Conservation (phyloP, 2,329 filamentous ascomycete genomes). For the Aspergillus tubingensis region DNA sequence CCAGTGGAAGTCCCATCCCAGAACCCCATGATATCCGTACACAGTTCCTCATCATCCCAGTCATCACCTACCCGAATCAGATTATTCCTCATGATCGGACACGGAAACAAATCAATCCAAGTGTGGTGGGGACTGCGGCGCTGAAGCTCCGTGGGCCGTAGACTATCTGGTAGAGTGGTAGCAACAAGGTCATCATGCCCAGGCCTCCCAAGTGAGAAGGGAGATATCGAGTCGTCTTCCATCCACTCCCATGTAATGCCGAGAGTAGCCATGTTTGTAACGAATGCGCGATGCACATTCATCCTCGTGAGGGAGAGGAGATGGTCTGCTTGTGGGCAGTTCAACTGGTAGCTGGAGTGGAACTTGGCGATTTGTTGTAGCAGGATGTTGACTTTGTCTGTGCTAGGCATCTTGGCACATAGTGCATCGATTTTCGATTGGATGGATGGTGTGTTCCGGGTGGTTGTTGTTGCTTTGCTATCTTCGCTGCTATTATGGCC, state of each 20-base stretch:
- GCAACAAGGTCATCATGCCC: background rate
- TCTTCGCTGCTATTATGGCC: too few relatives aligned
- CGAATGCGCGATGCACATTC: conserved; percentile 6
- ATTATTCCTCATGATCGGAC: conserved; percentile 42
- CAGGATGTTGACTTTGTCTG: too few relatives aligned
- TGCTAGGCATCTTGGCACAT: too few relatives aligned
- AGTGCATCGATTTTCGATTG: too few relatives aligned
- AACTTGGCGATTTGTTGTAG: too few relatives aligned
- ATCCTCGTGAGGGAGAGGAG: conserved; percentile 3
- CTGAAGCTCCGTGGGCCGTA: conserved; percentile 43
- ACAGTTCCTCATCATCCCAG: conserved; percentile 38
- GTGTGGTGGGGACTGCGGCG: conserved; percentile 42
- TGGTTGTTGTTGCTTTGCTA: too few relatives aligned
- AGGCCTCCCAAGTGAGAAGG: conserved; percentile 15
- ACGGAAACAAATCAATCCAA: conserved; percentile 30
- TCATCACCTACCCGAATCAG: conserved; percentile 30
- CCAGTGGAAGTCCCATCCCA: conserved; percentile 18
- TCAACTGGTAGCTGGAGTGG: too few relatives aligned
- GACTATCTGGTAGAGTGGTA: conserved; percentile 20
- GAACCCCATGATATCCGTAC: conserved; percentile 37
- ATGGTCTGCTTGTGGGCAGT: background rate
- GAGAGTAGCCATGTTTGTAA: background rate
- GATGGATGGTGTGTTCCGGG: too few relatives aligned
- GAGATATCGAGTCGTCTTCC: conserved; percentile 27
- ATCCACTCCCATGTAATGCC: conserved; percentile 15